Base-by-base conservation (phyloP, 2,329 filamentous ascomycete species). In the Dactylellina cionopaga region DNA sequence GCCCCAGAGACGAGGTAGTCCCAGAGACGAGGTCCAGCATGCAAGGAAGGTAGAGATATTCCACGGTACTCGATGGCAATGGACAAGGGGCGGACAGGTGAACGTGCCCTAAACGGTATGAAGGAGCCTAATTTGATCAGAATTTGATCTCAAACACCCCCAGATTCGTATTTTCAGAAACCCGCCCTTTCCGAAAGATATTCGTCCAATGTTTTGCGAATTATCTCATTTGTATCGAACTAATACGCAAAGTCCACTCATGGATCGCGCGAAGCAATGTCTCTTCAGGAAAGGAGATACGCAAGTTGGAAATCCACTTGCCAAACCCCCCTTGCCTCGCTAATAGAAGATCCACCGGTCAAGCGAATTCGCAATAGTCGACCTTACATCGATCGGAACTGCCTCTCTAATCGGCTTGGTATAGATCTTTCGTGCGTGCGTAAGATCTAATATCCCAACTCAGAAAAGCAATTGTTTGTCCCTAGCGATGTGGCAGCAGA, bases 1-100 rank as follows among this genome's bases (percentile, higher is more conserved):
- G 56, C n/a, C 56, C 64, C 49, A 41, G 31, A 22, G 43, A 58
- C 25, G 41, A 43, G 37, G 41, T 47, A 37, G 46, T 41, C 35
- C n/a, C n/a, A n/a, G n/a, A 47, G 41, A 56, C 17, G 29, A 33
- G 11, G 27, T 29, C n/a, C n/a, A 35, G 35, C 27, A 31, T 51
- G 54, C 49, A 70, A 70, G 65, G 65, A 49, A n/a, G 51, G 17
- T n/a, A 60, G n/a, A 62, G 24, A 54, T n/a, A 39, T 51, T 54
- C 55, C 65, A 63, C 63, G 56, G 56, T 56, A 55, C 65, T 54
- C 46, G 22, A 29, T 46, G 35, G 49, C 44, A 44, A 24, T 49
- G 17, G 17, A 55, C 25, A 31, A 31, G 25, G 27, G 25, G n/a
- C 24, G 11, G 11, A 51, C 56, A 70, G 65, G 56, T 70, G 56